Base-by-base conservation (phyloP, 345 rosid species). In the Sonneratia caseolaris region DNA sequence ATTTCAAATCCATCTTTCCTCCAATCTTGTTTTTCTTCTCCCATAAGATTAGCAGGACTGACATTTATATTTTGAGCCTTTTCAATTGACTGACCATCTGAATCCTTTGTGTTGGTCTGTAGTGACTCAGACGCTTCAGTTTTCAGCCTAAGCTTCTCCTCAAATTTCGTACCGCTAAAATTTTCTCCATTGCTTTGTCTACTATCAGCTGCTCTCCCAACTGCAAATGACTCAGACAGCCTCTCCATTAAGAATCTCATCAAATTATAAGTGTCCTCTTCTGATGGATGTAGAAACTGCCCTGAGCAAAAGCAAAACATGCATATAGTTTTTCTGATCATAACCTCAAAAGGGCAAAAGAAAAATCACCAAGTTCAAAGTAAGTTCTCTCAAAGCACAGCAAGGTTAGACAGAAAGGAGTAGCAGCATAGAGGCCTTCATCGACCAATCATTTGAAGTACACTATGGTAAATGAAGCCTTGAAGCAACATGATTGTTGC, bases 211-310 rank as follows among this genome's bases (percentile, higher is more conserved):
- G 82, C n/a, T 73, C 77, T 69, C 38, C 48, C 48, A 24, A 53
- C 78, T 68, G 76, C 76, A 22, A 80, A 76, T 2, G 75, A 82
- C 72, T 82, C 82, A 0, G 86, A 78, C 75, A 88, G 85, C 86
- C 84, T 86, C 81, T 86, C 94, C 78, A 86, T 86, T 76, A 88
- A 77, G 83, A 93, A 88, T 51, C 87, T 86, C 64, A 89, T 72
- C 87, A 93, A 74, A 79, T 75, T 87, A 78, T 64, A 77, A 18
- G 82, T 74, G 71, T 89, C 97, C 74, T 89, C 91, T 82, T 86
- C 89, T 55, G 90, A 82, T 42, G 97, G 92, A 84, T 88, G 79
- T 70, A 87, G 91, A 82, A 91, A 81, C 94, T 91, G 97, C 92
- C 87, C 82, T 75, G 86, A 91, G 85, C 85, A 40, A 62, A 59